Evolutionary conservation across 495 filamentous ascomycete genomes (phyloP), one percentile per base, ranked within the genome.

Genomic region (Ascobolus immersus): DNA sequence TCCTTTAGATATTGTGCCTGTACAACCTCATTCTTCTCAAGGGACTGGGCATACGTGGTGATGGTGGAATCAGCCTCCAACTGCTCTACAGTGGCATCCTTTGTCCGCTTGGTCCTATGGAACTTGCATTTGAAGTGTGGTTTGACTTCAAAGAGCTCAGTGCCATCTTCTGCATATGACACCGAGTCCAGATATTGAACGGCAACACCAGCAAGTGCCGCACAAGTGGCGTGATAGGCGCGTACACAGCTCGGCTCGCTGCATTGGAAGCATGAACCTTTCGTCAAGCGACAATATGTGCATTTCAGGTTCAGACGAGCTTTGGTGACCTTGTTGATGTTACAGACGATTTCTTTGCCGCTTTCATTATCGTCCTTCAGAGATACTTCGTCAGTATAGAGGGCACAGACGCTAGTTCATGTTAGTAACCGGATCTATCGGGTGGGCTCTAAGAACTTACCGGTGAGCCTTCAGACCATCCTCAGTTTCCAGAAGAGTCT

Each of bases 181-280:
- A 84, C 75, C 0, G 77, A 73, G 29, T 73, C 64, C 10, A 74
- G 77, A 46, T 75, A 66, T 47, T 99, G 84, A 26, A 91, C 73
- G 42, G 82, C 67, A 6, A 94, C 82, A 24, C 89, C 86, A 26
- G 84, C 86, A 11, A 81, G 66, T 15, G 76, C 71, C 2, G 86
- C 84, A 47, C 86, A 99, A 10, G 80, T 94, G 2, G 82, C 79
- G 52, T 99, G 86, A 50, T 90, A 99, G 2, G 89, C 71, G 38
- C 84, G 62, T 17, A 75, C 75, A 50, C 86, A 99, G 52, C 92
- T 94, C 59, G 80, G 86, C 37, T 73, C 71, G 5, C 79, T 86
- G 56, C 86, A 99, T 52, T 99, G 86, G 58, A 99, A 91, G 54
- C 82, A 91, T 11, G 81, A 76, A 18, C 86, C 86, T 39, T 73